Percentiles rank a stretch among this genome's conserved stretches.
Conservation (phyloP, 2,329 filamentous ascomycete genomes). For the Pyricularia pennisetigena region DNA sequence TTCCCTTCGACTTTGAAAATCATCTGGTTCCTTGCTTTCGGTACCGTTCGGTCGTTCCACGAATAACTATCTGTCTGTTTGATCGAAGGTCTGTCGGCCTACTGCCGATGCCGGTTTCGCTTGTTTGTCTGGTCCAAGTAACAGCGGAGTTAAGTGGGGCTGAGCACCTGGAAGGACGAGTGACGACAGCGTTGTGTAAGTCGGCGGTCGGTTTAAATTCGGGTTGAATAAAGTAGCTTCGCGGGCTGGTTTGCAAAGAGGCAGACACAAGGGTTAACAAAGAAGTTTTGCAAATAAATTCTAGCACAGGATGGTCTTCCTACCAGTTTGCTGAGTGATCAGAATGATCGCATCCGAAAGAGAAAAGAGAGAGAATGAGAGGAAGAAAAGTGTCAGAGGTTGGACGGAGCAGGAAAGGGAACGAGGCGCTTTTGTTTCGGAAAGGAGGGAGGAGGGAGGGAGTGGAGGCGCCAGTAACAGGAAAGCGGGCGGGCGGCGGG, state of each 20-base stretch:
- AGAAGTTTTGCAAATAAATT: not conserved
- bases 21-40: not conserved
- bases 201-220: not conserved
- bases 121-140: not conserved
- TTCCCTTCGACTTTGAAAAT: not conserved
- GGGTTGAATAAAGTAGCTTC: not conserved
- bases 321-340: not conserved
- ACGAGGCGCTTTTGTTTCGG: slow-evolving; percentile 1
- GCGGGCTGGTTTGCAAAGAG: not conserved
- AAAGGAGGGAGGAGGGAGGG: not conserved
- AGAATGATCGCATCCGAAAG: not conserved
- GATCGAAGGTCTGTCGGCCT: not conserved
- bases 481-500: not conserved
- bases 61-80: not conserved
- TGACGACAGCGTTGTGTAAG: not conserved
- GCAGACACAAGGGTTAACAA: not conserved
- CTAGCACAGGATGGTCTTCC: not conserved
- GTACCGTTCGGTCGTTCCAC: not conserved
- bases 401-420: not conserved
- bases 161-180: not conserved
- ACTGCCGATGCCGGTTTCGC: not conserved
- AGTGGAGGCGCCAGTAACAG: not conserved
- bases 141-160: not conserved
- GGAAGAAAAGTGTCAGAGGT: slow-evolving; percentile 6
- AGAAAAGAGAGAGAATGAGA: not conserved